Percentiles rank a stretch among this genome's conserved stretches.
phyloP scores from a whole-genome alignment of 495 filamentous ascomycete species.

The Tricharina praecox region DNA sequence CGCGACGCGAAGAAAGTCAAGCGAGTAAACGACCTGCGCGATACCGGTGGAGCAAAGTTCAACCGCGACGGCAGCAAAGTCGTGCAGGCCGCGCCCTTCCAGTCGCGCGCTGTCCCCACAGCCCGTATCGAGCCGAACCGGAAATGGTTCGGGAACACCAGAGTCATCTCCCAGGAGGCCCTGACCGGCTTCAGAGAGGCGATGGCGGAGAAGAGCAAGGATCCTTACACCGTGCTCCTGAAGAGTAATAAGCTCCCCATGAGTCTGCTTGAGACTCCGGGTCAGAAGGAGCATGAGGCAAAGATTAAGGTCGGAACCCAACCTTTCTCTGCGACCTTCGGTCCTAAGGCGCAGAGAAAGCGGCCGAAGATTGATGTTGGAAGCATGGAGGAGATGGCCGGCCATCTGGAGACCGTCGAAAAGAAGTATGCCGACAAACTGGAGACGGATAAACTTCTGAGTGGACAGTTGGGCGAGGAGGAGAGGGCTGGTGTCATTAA shows the following conservation, averaged over 20 bases:
- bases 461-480: conserved; percentile 45
- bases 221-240: conserved; percentile 81
- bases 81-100: conserved; percentile 68
- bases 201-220: conserved; percentile 71
- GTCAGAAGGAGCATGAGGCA: conserved; percentile 76
- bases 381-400: conserved; percentile 64
- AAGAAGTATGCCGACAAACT: conserved; percentile 60
- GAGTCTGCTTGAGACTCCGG: conserved; percentile 31
- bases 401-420: conserved; percentile 56
- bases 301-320: conserved; percentile 83
- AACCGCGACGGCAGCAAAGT: conserved; percentile 33
- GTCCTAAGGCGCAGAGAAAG: conserved; percentile 83
- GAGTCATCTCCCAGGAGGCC: conserved; percentile 52
- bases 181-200: conserved; percentile 75
- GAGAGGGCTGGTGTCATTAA: conserved; percentile 38
- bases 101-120: conserved; percentile 57
- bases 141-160: conserved; percentile 63
- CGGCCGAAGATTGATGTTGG: conserved; percentile 71
- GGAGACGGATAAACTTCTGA: conserved; percentile 54
- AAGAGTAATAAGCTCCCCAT: conserved; percentile 90
- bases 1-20: conserved; percentile 76
- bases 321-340: conserved; percentile 79
- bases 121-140: conserved; percentile 87
- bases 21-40: conserved; percentile 62
- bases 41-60: conserved; percentile 44